phyloP scores from a whole-genome alignment of 2,329 filamentous ascomycete genomes.

The Ascomycota sp. region DNA sequence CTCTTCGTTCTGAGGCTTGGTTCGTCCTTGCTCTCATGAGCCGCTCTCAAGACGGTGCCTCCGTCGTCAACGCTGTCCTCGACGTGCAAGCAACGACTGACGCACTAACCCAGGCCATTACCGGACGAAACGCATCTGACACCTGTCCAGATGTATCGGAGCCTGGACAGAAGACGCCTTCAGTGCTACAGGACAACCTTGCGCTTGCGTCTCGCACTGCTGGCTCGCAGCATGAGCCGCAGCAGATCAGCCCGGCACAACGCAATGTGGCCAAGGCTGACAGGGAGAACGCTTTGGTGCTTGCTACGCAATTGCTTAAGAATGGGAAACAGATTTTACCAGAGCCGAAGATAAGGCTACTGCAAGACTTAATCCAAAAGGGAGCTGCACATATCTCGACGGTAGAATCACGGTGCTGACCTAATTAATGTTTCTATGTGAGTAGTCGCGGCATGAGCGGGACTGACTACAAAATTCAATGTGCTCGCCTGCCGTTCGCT shows the following conservation, averaged over 20 bases:
- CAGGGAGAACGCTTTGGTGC: constrained; percentile 38
- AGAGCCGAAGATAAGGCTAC: constrained; percentile 15
- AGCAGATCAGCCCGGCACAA: constrained; percentile 22
- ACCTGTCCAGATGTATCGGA: too few relatives aligned
- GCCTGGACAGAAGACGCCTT: too few relatives aligned
- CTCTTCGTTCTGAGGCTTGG: constrained; percentile 38
- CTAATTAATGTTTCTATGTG: background rate
- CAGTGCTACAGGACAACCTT: too few relatives aligned
- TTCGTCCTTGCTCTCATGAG: constrained; percentile 42
- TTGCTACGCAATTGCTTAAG: constrained; percentile 33
- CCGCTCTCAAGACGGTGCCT: constrained; percentile 26
- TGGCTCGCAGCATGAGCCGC: constrained; percentile 22
- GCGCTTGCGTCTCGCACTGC: constrained; percentile 7
- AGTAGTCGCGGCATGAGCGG: background rate
- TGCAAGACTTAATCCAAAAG: constrained; percentile 27
- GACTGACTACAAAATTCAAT: too few relatives aligned
- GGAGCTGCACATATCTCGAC: constrained; percentile 24
- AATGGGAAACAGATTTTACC: constrained; percentile 20
- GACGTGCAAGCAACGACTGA: constrained; percentile 20
- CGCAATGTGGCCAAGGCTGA: constrained; percentile 29
- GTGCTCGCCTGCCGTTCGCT: too few relatives aligned
- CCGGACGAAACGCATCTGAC: constrained; percentile 15
- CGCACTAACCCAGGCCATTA: constrained; percentile 26
- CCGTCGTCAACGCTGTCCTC: constrained; percentile 22
- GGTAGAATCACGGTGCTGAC: constrained; percentile 3